Percentiles rank a stretch among this genome's conserved stretches.
Conservation (phyloP, 768 basidiomycete genomes). For the Fomitopsis pulvina region DNA sequence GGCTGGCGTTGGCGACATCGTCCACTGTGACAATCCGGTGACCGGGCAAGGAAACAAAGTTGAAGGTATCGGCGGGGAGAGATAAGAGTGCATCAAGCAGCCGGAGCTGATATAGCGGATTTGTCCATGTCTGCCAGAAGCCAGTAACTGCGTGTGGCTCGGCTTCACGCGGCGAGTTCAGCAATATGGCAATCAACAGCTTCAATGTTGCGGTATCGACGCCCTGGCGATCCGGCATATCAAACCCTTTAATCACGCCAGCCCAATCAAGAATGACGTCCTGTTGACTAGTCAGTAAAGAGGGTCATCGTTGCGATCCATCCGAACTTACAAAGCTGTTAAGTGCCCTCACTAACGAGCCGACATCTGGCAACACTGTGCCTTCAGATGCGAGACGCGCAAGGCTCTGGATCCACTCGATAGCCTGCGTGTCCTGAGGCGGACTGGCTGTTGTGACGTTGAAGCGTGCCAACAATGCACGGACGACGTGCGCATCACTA, state of each 20-base stretch:
- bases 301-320: neutral
- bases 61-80: conserved; percentile 86
- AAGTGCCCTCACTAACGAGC: conserved; percentile 65
- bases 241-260: conserved; percentile 77
- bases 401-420: conserved; percentile 65
- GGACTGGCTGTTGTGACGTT: conserved; percentile 67
- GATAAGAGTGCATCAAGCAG: conserved; percentile 86
- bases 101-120: conserved; percentile 78
- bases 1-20: conserved; percentile 77
- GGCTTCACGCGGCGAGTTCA: conserved; percentile 71
- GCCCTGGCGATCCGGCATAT: conserved; percentile 74
- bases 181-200: conserved; percentile 80
- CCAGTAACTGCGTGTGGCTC: conserved; percentile 78
- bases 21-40: conserved; percentile 82
- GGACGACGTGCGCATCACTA: conserved; percentile 61
- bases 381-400: conserved; percentile 71
- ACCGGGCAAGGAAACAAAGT: conserved; percentile 83
- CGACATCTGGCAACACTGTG: conserved; percentile 64
- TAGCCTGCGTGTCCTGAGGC: conserved; percentile 61
- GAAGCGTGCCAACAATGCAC: conserved; percentile 66
- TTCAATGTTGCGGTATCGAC: conserved; percentile 89
- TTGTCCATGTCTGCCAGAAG: conserved; percentile 84
- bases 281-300: conserved; percentile 30
- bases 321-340: conserved; percentile 60
- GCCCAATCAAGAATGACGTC: conserved; percentile 71